A percentile compares a stretch with the other conserved stretches of the same genome.
phyloP scores from a whole-genome alignment of 2,329 filamentous ascomycete species.

The Verticillium albo-atrum region DNA sequence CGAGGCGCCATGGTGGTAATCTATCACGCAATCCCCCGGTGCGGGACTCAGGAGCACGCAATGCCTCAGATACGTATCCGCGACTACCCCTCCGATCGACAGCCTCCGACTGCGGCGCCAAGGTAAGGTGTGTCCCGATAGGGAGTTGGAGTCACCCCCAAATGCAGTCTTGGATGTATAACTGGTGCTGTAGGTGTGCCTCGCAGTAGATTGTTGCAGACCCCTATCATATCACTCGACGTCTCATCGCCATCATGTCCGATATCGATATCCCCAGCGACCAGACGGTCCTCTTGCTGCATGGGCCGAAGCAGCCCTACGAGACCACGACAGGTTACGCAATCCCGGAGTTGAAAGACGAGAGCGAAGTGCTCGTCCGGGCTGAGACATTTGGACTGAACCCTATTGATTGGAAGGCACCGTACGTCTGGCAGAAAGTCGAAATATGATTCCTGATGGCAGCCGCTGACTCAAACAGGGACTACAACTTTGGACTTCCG shows the following conservation, averaged over 20 bases:
- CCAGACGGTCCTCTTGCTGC: slow-evolving; percentile 45
- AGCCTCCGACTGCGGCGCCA: background rate
- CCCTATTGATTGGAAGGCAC: slow-evolving; percentile 72
- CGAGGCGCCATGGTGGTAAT: slow-evolving; percentile 1
- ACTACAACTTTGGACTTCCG: slow-evolving; percentile 67
- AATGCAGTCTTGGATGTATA: background rate
- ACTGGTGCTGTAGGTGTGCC: background rate
- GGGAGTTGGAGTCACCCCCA: background rate
- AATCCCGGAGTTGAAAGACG: slow-evolving; percentile 34
- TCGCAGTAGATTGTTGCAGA: background rate
- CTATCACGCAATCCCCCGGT: slow-evolving; percentile 1
- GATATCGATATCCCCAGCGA: background rate
- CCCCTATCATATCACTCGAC: background rate
- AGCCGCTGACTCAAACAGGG: slow-evolving; percentile 33
- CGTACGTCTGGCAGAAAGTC: slow-evolving; percentile 43
- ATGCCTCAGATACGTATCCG: background rate
- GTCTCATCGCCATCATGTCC: background rate
- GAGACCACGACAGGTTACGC: slow-evolving; percentile 35
- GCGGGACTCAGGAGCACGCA: background rate
- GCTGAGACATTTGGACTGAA: slow-evolving; percentile 65
- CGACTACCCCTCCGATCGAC: background rate
- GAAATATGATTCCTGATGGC: background rate
- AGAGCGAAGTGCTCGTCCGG: slow-evolving; percentile 56
- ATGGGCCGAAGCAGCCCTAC: slow-evolving; percentile 46
- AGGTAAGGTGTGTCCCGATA: background rate